Evolutionary conservation across 106 monocot genomes (phyloP).

Genomic region (Cymbidium sinense): DNA sequence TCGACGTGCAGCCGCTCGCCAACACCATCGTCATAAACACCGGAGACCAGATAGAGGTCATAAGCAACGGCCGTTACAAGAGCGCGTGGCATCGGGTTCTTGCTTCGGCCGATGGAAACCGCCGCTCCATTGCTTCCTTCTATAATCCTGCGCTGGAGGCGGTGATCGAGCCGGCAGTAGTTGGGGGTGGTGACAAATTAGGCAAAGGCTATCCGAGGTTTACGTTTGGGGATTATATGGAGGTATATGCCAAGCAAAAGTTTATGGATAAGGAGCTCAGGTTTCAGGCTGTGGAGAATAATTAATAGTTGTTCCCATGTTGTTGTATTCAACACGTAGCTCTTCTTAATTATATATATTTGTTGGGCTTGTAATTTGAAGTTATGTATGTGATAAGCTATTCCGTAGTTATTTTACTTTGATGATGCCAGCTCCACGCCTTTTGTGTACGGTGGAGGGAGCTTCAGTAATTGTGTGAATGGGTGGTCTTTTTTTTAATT

Average conservation of each 20-base stretch:
- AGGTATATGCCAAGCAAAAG: conserved; percentile 36
- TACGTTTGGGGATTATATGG: conserved; percentile 39
- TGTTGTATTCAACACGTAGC: too few species aligned
- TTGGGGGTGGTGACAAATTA: background rate
- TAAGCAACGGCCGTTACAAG: conserved; percentile 70
- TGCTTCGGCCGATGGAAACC: conserved; percentile 33
- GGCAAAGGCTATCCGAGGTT: conserved; percentile 22
- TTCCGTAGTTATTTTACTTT: too few species aligned
- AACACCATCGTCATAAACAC: conserved; percentile 76
- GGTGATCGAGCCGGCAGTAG: conserved; percentile 37
- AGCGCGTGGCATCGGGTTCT: conserved; percentile 65
- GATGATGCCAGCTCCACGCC: too few species aligned
- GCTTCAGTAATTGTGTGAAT: too few species aligned
- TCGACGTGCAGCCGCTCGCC: conserved; percentile 62
- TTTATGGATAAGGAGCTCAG: conserved; percentile 36
- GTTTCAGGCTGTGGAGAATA: conserved; percentile 23
- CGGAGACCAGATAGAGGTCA: conserved; percentile 78
- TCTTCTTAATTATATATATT: too few species aligned
- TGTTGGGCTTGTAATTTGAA: too few species aligned
- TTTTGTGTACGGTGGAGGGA: too few species aligned
- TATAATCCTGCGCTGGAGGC: conserved; percentile 54
- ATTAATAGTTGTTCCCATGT: background rate
- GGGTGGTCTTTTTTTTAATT: too few species aligned
- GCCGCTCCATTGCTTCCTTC: conserved; percentile 68
- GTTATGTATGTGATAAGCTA: too few species aligned